A percentile compares a stretch with the other conserved stretches of the same genome.
These are phyloP conservation scores for Chaetomium tenue DNA, from an alignment of 495 filamentous ascomycete genomes.

Conservation along the genomic window DNA sequence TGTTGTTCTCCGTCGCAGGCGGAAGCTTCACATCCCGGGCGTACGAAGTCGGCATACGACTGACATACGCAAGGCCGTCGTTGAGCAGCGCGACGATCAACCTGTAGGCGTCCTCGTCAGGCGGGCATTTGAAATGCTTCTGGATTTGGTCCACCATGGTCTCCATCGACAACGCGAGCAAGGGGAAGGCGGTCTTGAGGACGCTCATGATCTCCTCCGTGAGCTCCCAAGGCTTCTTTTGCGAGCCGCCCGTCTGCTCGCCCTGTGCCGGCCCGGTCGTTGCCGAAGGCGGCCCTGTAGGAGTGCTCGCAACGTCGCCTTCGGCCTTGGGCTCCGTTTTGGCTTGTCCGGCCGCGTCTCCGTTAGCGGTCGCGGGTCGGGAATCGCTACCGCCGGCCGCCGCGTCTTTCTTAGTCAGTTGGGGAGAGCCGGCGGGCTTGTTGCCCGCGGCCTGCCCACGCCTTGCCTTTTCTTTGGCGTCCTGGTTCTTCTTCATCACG, in stretches of 20 bases:
- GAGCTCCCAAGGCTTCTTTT: conserved; percentile 90
- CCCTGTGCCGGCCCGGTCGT: conserved; percentile 29
- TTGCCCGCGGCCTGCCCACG: conserved; percentile 23
- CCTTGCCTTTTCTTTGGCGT: conserved; percentile 59
- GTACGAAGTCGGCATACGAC: conserved; percentile 79
- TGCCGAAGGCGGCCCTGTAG: conserved; percentile 28
- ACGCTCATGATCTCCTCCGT: conserved; percentile 91
- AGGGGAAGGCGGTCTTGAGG: conserved; percentile 92
- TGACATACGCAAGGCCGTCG: conserved; percentile 85
- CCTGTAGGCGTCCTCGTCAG: conserved; percentile 96
- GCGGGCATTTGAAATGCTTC: conserved; percentile 98
- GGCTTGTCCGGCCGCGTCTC: conserved; percentile 39
- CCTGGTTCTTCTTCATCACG: conserved; percentile 82
- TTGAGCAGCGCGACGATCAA: conserved; percentile 97
- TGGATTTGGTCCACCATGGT: conserved; percentile 98
- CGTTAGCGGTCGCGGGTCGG: conserved; percentile 51
- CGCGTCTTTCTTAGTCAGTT: conserved; percentile 50
- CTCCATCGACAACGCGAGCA: conserved; percentile 96
- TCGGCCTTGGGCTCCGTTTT: conserved; percentile 46
- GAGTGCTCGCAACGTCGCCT: conserved; percentile 42
- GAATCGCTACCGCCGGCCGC: conserved; percentile 30
- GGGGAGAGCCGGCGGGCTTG: conserved; percentile 43
- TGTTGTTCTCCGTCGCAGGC: conserved; percentile 86
- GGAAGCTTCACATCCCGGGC: conserved; percentile 90
- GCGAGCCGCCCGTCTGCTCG: conserved; percentile 34